Evolutionary conservation across 2,329 filamentous ascomycete genomes (phyloP), one percentile per base, ranked within the genome.

Genomic region (Beauveria varroae): DNA sequence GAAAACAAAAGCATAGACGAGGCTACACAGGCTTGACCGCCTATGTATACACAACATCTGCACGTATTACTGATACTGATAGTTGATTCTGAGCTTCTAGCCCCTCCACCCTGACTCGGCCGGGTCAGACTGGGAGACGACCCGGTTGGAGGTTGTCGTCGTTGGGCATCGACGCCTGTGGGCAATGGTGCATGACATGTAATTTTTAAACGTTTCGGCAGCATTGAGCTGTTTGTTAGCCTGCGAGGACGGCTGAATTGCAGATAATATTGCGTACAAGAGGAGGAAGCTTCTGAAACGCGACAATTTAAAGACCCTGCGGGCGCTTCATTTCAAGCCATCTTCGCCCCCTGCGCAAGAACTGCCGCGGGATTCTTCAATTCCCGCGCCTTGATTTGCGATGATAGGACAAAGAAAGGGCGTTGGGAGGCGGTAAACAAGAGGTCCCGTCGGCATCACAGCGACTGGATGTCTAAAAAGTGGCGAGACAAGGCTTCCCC

Each of bases 121-220:
- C 28, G 57, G 47, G 47, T 34, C 47, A 44, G 47, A 59, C 9
- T 44, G 18, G 20, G 50, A 37, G 44, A 20, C 7, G 24, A 60
- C 40, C 57, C 57, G 57, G 47, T 54, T 53, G 57, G 50, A 41
- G 47, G 49, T 30, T 20, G 49, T 12, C 3, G 20, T 30, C 24
- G 57, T 60, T 40, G 57, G 57, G 57, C 57, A 60, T 20, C 41
- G 20, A 60, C 40, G 28, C 40, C 18, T 20, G 20, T 24, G 40
- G 37, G 22, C 30, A 26, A n/a, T 50, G 3, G 14, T 43, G 49
- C 55, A 34, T 20, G 18, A 10, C 28, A 6, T 50, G 47, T 26
- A 37, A 37, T 37, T 16, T 16, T 37, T 37, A 3, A 14, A 16
- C 5, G 14, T 49, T 26, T 26, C 7, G 20, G 7, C 3, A 26